These are phyloP conservation scores for Microsporum audouinii DNA, from an alignment of 2,329 filamentous ascomycete genomes.

Conservation along the genomic window DNA sequence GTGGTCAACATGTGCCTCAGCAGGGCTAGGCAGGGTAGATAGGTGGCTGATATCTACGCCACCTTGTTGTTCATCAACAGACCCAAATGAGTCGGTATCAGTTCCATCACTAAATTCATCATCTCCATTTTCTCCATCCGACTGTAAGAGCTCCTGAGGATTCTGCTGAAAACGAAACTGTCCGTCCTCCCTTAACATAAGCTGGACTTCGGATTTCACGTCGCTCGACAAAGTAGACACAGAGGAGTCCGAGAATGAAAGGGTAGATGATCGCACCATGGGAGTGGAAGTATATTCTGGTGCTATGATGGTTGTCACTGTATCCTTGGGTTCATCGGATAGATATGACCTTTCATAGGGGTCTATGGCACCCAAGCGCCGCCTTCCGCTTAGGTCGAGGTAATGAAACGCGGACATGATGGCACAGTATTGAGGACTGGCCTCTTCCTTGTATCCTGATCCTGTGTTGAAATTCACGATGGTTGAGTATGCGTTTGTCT, in stretches of 20 bases:
- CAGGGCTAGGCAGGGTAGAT: background rate
- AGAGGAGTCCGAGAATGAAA: conserved; percentile 1
- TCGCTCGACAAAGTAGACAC: background rate
- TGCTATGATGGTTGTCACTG: background rate
- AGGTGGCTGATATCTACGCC: background rate
- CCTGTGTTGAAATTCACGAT: background rate
- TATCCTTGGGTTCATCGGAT: background rate
- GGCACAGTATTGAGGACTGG: background rate
- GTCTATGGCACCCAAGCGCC: background rate
- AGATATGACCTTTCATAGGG: background rate
- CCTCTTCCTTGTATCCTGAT: background rate
- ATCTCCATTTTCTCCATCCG: conserved; percentile 4
- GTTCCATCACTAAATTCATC: conserved; percentile 5
- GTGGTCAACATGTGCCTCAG: background rate
- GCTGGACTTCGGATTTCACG: background rate
- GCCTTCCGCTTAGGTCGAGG: background rate
- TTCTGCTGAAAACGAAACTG: background rate
- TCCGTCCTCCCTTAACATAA: background rate
- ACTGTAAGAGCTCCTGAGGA: background rate
- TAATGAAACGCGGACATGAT: conserved; percentile 3
- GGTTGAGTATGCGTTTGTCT: conserved; percentile 2
- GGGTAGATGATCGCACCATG: background rate
- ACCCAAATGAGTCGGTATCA: background rate
- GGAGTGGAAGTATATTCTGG: background rate
- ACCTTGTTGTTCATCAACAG: background rate